Base-by-base conservation (phyloP, 2,329 filamentous ascomycete genomes). In the Byssochlamys sp. region DNA sequence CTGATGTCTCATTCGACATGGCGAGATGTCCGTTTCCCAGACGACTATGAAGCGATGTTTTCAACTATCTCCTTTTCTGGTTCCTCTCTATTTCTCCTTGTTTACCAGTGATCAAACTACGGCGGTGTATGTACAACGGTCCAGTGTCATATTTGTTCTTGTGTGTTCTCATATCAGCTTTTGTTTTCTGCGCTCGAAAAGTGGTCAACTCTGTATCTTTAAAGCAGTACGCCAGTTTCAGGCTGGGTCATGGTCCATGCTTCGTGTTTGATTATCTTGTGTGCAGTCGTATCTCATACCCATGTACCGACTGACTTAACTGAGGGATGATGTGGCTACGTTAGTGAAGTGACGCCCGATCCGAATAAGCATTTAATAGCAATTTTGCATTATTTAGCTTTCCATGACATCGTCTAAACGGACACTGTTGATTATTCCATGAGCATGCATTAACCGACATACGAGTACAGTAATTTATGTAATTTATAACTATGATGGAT, bases 1-100 rank as follows among this genome's bases (percentile, higher is more conserved):
- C 51, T 67, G 58, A 60, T 53, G 54, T n/a, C 27, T 14, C 19
- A 2, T 19, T 49, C 49, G 7, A 24, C 24, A 14, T 51, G 49
- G 27, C 25, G 25, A 45, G n/a, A 55, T 33, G 29, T 50, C 25
- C 49, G 25, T 19, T 55, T 27, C 50, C 51, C 27, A 26, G 52
- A 26, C 55, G 35, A 55, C 35, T 49, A 31, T 28, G 49, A 51
- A 51, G 49, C 49, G 50, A 51, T 28, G 28, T 29, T 28, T 57
- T n/a, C 24, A 51, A 53, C 35, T 31, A 19, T 27, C 25, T 45
- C 24, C 24, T 31, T 35, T 48, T 50, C 31, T 33, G 14, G 31
- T 33, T 12, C 19, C 26, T 24, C 35, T 14, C 25, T 50, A 11
- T 55, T 1, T 49, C 9, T 54, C 24, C 24, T 35, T 31, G 54